Percentiles rank a stretch among this genome's conserved stretches.
phyloP scores from a whole-genome alignment of 2,329 filamentous ascomycete genomes.

The Fusarium musae region DNA sequence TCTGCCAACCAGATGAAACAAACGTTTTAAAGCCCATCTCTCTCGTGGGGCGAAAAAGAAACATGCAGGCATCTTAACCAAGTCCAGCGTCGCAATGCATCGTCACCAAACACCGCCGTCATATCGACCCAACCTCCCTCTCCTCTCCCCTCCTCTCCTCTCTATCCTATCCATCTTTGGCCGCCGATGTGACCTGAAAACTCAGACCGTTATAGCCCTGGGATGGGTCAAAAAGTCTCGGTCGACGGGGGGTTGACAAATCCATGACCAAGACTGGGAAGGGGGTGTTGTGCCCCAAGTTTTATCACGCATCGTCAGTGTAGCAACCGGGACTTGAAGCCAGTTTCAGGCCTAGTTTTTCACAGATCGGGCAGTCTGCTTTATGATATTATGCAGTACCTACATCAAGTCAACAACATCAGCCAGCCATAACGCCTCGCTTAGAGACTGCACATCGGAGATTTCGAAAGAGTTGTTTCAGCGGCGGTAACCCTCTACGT shows the following conservation, averaged over 20 bases:
- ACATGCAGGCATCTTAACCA: conserved; percentile 31
- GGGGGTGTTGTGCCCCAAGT: conserved; percentile 16
- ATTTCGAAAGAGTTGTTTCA: conserved; percentile 42
- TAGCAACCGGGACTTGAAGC: conserved; percentile 31
- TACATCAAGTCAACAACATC: conserved; percentile 26
- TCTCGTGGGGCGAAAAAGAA: conserved; percentile 31
- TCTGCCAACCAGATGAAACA: conserved; percentile 45
- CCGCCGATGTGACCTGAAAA: conserved; percentile 39
- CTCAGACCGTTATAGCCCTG: conserved; percentile 35
- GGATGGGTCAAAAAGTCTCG: conserved; percentile 23
- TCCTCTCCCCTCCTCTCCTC: neutral
- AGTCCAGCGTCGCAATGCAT: conserved; percentile 43
- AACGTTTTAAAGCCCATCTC: conserved; percentile 34
- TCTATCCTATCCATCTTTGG: conserved; percentile 13
- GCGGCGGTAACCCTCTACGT: conserved; percentile 11
- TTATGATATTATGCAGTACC: conserved; percentile 20
- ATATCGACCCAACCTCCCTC: conserved; percentile 31
- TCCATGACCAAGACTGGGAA: conserved; percentile 39
- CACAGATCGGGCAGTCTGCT: conserved; percentile 38
- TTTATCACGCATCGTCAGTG: conserved; percentile 36
- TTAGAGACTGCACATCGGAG: conserved; percentile 44
- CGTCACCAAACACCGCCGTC: conserved; percentile 30
- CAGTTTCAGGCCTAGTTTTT: conserved; percentile 32
- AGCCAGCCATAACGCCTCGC: conserved; percentile 34
- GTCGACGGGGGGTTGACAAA: conserved; percentile 38